These are phyloP conservation scores for Graphilbum ipis-grandicollis DNA, from an alignment of 2,329 filamentous ascomycete genomes.

Conservation along the genomic window DNA sequence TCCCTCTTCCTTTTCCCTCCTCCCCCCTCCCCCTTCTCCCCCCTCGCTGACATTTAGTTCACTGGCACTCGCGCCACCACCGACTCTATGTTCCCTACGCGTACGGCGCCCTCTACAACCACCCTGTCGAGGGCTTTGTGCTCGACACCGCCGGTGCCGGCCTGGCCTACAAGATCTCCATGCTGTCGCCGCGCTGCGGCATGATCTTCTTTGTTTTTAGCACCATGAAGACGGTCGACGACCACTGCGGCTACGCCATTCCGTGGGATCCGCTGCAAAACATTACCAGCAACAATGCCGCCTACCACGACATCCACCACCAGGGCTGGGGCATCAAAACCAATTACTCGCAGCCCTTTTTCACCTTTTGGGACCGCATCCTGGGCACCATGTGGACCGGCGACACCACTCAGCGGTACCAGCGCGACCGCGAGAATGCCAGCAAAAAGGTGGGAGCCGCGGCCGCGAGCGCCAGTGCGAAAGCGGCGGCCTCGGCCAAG, in stretches of 20 bases:
- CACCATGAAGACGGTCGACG: constrained; percentile 91
- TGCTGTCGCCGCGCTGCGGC: constrained; percentile 71
- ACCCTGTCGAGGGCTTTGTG: constrained; percentile 84
- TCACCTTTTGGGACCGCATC: constrained; percentile 83
- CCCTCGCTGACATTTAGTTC: constrained; percentile 46
- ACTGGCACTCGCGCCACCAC: constrained; percentile 90
- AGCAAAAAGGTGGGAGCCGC: constrained; percentile 15
- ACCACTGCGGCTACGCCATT: constrained; percentile 92
- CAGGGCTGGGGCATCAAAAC: constrained; percentile 98
- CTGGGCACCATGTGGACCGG: constrained; percentile 73
- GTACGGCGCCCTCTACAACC: constrained; percentile 92
- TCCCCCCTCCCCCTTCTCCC: background rate
- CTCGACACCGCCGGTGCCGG: constrained; percentile 82
- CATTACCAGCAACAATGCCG: constrained; percentile 85
- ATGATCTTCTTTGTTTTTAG: constrained; percentile 81
- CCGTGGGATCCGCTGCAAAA: constrained; percentile 90
- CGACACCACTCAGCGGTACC: constrained; percentile 27
- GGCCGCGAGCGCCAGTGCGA: background rate
- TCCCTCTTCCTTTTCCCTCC: constrained; percentile 8
- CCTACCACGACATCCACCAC: constrained; percentile 96
- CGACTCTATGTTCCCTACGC: constrained; percentile 95
- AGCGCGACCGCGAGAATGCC: constrained; percentile 22
- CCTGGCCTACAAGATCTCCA: constrained; percentile 61
- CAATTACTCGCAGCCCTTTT: constrained; percentile 82
- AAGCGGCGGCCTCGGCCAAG: background rate